These are phyloP conservation scores for Leptodermis oblonga DNA, from an alignment of 257 asterid species.

Conservation along the genomic window DNA sequence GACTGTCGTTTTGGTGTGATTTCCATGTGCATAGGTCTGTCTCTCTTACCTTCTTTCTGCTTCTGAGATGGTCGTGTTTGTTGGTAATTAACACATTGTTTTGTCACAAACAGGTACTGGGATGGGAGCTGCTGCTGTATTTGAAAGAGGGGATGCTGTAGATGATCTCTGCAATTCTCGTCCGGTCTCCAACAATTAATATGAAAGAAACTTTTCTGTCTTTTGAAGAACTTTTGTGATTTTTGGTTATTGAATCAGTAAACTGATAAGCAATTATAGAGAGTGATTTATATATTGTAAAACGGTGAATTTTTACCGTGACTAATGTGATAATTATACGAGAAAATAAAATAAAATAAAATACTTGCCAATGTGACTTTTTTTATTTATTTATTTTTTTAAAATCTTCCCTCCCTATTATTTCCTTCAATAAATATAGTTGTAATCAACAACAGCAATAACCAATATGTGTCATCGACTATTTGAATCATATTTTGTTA, in stretches of 20 bases:
- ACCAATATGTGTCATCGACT: too few species aligned
- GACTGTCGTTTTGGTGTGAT: constrained; percentile 85
- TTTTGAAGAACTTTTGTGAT: constrained; percentile 12
- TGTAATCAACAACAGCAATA: too few species aligned
- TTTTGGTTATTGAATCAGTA: background rate
- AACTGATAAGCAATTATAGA: background rate
- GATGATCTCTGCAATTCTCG: constrained; percentile 54
- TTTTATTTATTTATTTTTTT: too few species aligned
- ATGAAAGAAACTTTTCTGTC: too few species aligned
- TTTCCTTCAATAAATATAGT: too few species aligned
- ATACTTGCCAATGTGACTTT: too few species aligned
- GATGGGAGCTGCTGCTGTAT: constrained; percentile 97
- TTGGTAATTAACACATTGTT: background rate
- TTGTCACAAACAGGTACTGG: constrained; percentile 60
- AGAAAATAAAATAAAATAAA: too few species aligned
- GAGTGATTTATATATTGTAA: too few species aligned
- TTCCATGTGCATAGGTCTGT: constrained; percentile 92
- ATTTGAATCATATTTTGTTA: too few species aligned
- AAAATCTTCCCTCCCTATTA: too few species aligned
- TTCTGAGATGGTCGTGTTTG: background rate
- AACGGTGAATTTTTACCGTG: too few species aligned
- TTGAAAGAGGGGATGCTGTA: constrained; percentile 75
- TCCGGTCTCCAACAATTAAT: constrained; percentile 12
- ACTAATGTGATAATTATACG: too few species aligned
- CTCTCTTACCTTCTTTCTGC: background rate